phyloP scores from a whole-genome alignment of 805 yeast genomes.

The Candida ortonii region DNA sequence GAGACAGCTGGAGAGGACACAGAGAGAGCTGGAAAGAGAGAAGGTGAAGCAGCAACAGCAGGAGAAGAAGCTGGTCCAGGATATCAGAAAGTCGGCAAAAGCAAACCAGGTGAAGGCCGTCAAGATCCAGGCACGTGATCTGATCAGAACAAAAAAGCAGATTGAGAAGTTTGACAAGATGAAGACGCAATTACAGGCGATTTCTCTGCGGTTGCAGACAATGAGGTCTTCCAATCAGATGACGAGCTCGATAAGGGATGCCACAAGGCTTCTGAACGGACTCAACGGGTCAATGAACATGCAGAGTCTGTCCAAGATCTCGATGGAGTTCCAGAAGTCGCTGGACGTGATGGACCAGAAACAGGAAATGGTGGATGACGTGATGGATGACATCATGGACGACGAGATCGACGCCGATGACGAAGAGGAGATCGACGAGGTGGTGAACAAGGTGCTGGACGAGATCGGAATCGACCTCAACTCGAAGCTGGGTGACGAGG shows the following conservation, averaged over 20 bases:
- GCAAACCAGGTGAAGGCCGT: slow-evolving; percentile 85
- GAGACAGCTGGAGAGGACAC: slow-evolving; percentile 90
- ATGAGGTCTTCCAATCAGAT: slow-evolving; percentile 93
- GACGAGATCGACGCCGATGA: slow-evolving; percentile 83
- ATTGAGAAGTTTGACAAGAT: slow-evolving; percentile 85
- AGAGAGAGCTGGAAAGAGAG: slow-evolving; percentile 89
- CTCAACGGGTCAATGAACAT: slow-evolving; percentile 87
- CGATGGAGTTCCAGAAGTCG: slow-evolving; percentile 93
- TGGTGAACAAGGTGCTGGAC: slow-evolving; percentile 86
- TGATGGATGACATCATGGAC: slow-evolving; percentile 94
- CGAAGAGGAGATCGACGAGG: slow-evolving; percentile 81
- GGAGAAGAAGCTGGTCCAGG: slow-evolving; percentile 81
- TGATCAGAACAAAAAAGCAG: slow-evolving; percentile 81
- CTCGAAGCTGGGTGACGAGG: slow-evolving; percentile 40
- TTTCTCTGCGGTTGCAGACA: slow-evolving; percentile 84
- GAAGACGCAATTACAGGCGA: slow-evolving; percentile 96
- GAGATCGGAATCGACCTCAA: slow-evolving; percentile 90
- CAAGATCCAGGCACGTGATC: slow-evolving; percentile 92
- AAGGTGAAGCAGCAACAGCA: slow-evolving; percentile 81
- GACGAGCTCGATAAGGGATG: slow-evolving; percentile 93
- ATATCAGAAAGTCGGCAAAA: slow-evolving; percentile 89
- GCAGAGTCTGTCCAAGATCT: slow-evolving; percentile 82
- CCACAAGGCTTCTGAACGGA: slow-evolving; percentile 76
- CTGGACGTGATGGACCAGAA: slow-evolving; percentile 97
- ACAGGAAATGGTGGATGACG: slow-evolving; percentile 98